A percentile compares a stretch with the other conserved stretches of the same genome.
Conservation (phyloP, 495 filamentous ascomycete species). For the Hypomontagnella monticulosa region DNA sequence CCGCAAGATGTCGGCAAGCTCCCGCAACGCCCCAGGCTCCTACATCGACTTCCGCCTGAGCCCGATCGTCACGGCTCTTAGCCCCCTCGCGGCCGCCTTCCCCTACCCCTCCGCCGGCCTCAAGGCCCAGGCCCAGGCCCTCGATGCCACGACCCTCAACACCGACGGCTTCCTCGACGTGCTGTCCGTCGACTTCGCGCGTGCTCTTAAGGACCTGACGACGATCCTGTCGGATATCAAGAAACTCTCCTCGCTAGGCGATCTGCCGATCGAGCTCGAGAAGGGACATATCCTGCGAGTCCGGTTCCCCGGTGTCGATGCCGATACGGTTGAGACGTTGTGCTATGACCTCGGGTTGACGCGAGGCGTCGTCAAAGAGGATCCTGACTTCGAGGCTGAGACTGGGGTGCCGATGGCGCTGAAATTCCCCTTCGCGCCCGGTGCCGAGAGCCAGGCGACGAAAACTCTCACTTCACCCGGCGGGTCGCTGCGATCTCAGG, state of each 20-base stretch:
- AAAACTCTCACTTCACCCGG: conserved; percentile 61
- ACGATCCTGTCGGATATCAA: conserved; percentile 83
- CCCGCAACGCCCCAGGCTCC: conserved; percentile 72
- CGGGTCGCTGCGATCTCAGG: conserved; percentile 53
- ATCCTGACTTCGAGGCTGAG: conserved; percentile 72
- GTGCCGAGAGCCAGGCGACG: conserved; percentile 43
- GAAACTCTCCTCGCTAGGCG: conserved; percentile 76
- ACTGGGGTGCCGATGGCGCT: conserved; percentile 76
- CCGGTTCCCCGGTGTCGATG: conserved; percentile 90
- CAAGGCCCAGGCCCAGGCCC: conserved; percentile 47
- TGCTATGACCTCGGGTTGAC: conserved; percentile 87
- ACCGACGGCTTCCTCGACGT: conserved; percentile 82
- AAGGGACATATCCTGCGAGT: conserved; percentile 70
- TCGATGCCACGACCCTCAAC: conserved; percentile 68
- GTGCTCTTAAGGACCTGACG: conserved; percentile 83
- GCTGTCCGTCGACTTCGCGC: conserved; percentile 88
- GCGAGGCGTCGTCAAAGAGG: conserved; percentile 80
- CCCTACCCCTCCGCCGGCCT: conserved; percentile 46
- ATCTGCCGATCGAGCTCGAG: conserved; percentile 80
- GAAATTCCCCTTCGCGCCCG: conserved; percentile 86
- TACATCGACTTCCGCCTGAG: conserved; percentile 85
- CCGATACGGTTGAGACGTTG: conserved; percentile 79
- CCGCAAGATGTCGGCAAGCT: conserved; percentile 65
- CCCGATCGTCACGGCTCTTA: conserved; percentile 87
- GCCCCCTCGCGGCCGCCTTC: conserved; percentile 62